Base-by-base conservation (phyloP, 2,329 filamentous ascomycete species). In the Talaromyces sp. region DNA sequence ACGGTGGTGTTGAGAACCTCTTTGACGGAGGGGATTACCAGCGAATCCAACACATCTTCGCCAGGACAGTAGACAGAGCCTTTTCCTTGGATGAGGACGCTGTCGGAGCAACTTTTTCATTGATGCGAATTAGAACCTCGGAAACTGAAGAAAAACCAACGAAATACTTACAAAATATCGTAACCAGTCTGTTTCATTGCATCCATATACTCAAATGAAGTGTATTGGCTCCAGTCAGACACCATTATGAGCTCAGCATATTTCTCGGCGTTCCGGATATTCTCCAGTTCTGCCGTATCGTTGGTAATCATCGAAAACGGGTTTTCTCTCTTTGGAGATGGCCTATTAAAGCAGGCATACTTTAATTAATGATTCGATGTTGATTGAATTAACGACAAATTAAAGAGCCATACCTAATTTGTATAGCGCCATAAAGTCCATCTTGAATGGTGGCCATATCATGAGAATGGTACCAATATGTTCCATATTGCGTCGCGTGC, bases 381-480 rank as follows among this genome's bases (percentile, higher is more conserved):
- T 53, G 27, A 10, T 23, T 16, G 6, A 7, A 23, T 51, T 4
- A 40, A 31, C 10, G 23, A 3, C 53, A 33, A 30, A 12, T 31
- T 10, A 1, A 36, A 31, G 9, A 28, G 51, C 2, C 55, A 30
- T 16, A 61, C 62, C 62, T 54, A 18, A 88, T 83, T 9, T 82
- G 68, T 0, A 88, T 81, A 2, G 85, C 73, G 0, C 85, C 86
- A 57, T 82, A 85, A 10, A 86, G 72, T 0, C 87, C 87, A 65
- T 89, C 86, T 61, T 85, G 81, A 14, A 88, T 77, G 63, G 87
- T 85, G 1, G 79, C 79, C 1, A 76, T 73, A 28, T 78, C 77
- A 67, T 88, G 86, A 0, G 83, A 80, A 71, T 88, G 86, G 65
- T 88, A 88, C 77, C 83, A 87, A 71, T 84, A 86, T 50, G 80